Base-by-base conservation (phyloP, 495 filamentous ascomycete species). In the Aspergillus sclerotioniger region DNA sequence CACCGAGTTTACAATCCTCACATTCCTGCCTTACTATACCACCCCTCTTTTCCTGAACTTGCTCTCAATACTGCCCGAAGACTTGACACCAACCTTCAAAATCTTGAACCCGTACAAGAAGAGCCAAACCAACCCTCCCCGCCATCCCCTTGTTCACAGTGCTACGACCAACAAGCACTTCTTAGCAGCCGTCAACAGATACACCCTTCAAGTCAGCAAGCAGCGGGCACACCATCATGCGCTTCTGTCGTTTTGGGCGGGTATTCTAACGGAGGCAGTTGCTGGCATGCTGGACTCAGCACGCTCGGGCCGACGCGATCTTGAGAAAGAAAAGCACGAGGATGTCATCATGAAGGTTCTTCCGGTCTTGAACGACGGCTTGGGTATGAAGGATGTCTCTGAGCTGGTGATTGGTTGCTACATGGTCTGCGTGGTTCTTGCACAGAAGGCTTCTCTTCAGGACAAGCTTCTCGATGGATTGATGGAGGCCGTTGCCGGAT, bases 21-120 rank as follows among this genome's bases (percentile, higher is more conserved):
- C 91, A 8, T 96, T 98, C 69, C 79, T 99, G 13, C 94, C 95
- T 3, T 97, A 95, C 65, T 91, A 98, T 66, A 85, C 85, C 0
- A 86, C 88, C 16, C 89, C 87, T 3, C 81, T 90, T 3, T 96
- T 97, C 67, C 71, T 86, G 8, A 90, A 89, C 3, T 75, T 98
- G 3, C 77, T 99, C 6, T 88, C 90, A 1, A 90, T 96, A 56
- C 69, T 99, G 13, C 90, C 96, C 0, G 69, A 78, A 8, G 80
- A 84, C 25, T 72, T 95, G 8, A 85, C 90, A 0, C 73, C 82
- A 21, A 83, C 88, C n/a, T 90, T 95, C 69, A 84, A 84, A 63
- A 93, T 96, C 63, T 79, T 99, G 25, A 80, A 85, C 58, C 92
- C 93, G 20, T 97, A 96, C 73, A 83, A 91, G 57, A 82, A 80